Base-by-base conservation (phyloP, 192 early-diverging fungal genomes). In the Coemansia sp. region DNA sequence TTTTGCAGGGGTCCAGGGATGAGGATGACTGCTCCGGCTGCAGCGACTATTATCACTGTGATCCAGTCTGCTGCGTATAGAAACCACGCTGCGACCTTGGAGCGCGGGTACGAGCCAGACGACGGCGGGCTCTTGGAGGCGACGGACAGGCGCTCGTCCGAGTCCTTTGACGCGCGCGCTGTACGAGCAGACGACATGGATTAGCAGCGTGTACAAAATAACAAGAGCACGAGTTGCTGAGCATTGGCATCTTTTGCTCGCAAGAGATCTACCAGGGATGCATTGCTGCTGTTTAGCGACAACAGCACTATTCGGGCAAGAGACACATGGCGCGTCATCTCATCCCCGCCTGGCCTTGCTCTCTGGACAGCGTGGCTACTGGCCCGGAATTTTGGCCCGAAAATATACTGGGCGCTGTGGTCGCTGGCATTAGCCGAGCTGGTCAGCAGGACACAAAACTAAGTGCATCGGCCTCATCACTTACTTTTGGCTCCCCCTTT, bases 11-110 rank as follows among this genome's bases (percentile, higher is more conserved):
- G 69, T 18, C 34, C 23, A 3, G 77, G 77, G 31, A 80, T 80
- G 11, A 75, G 53, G 23, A 80, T 75, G 9, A 80, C 31, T 57
- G 69, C 63, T 13, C 69, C 70, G 9, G 74, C 28, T 1, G 45
- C 65, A 0, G 56, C 34, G 2, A 43, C 62, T 1, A 57, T 46
- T 1, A 80, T 23, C 2, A 63, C 73, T 1, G 59, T 60, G 40
- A 63, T 39, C 77, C 77, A 80, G 69, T 80, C 77, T 3, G 68
- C 62, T 0, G 66, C 66, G 11, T 80, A 74, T 8, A 80, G 57
- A 11, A 64, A 35, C 77, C 68, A 71, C 2, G 51, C 56, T 18
- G 36, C 55, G 24, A 60, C 33, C 9, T 50, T 50, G 40, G 26
- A 50, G n/a, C 56, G 57, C 20, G 34, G 45, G 39, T 45, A 9